phyloP scores from a whole-genome alignment of 257 asterid species.

The Scutellaria galericulata region DNA sequence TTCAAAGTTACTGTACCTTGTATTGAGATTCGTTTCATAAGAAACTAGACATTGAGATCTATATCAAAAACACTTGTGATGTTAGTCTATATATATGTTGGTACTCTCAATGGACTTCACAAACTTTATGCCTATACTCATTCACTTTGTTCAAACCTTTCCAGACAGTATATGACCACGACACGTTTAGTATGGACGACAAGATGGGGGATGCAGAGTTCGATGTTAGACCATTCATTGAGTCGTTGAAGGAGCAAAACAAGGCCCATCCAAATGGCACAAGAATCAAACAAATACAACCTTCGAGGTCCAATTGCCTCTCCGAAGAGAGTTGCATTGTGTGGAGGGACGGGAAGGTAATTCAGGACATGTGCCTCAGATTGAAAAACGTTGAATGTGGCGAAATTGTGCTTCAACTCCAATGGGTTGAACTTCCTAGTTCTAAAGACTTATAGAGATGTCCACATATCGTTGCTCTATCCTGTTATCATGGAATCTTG shows the following conservation, averaged over 20 bases:
- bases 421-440: slow-evolving; percentile 62
- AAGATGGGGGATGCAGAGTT: slow-evolving; percentile 70
- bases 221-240: slow-evolving; percentile 51
- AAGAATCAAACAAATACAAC: slow-evolving; percentile 47
- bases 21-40: too few relatives aligned
- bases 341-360: slow-evolving; percentile 54
- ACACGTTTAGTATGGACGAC: slow-evolving; percentile 70
- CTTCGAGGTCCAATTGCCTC: slow-evolving; percentile 54
- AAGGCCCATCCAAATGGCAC: slow-evolving; percentile 49
- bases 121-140: too few relatives aligned
- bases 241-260: slow-evolving; percentile 41
- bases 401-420: slow-evolving; percentile 64
- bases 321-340: slow-evolving; percentile 56
- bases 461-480: too few relatives aligned
- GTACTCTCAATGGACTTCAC: too few relatives aligned
- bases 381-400: slow-evolving; percentile 69
- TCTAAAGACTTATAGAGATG: slow-evolving; percentile 23
- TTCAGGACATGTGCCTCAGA: slow-evolving; percentile 62
- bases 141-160: neutral
- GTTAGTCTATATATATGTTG: too few relatives aligned
- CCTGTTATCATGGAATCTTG: neutral
- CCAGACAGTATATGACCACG: slow-evolving; percentile 72
- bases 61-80: too few relatives aligned
- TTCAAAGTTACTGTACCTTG: too few relatives aligned
- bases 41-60: too few relatives aligned